Conservation (phyloP, 306 rosid genomes). For the Coriaria nepalensis region DNA sequence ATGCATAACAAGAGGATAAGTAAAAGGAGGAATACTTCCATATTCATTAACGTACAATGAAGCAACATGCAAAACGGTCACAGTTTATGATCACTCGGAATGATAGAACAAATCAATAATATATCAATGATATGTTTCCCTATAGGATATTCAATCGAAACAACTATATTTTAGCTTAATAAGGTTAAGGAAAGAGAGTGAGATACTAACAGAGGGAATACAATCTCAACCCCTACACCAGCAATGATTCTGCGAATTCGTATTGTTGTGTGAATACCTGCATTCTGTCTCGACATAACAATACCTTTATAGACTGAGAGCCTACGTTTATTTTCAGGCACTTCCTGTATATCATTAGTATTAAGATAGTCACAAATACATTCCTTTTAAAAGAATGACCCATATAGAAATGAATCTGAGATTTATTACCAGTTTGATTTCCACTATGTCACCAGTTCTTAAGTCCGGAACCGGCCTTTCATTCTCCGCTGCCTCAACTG, state of each 20-base stretch:
- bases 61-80: too few species aligned
- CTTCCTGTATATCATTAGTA: constrained; percentile 46
- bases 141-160: too few species aligned
- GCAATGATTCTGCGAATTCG: constrained; percentile 86
- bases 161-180: too few species aligned
- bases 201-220: constrained; percentile 72
- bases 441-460: constrained; percentile 80
- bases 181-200: constrained; percentile 4
- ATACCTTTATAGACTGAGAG: constrained; percentile 78
- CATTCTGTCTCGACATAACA: constrained; percentile 86
- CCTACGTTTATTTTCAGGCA: constrained; percentile 89
- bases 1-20: too few species aligned
- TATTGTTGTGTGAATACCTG: constrained; percentile 90
- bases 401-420: neutral
- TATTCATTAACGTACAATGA: too few species aligned
- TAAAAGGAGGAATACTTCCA: too few species aligned
- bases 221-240: constrained; percentile 89
- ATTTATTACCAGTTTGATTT: constrained; percentile 67
- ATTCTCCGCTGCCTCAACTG: constrained; percentile 66
- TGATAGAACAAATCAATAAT: neutral
- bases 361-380: constrained; percentile 13
- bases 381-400: neutral
- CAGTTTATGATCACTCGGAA: too few species aligned
- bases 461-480: constrained; percentile 67
- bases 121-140: too few species aligned